Evolutionary conservation across 495 filamentous ascomycete genomes (phyloP).

Genomic region (Annulohypoxylon moriforme): DNA sequence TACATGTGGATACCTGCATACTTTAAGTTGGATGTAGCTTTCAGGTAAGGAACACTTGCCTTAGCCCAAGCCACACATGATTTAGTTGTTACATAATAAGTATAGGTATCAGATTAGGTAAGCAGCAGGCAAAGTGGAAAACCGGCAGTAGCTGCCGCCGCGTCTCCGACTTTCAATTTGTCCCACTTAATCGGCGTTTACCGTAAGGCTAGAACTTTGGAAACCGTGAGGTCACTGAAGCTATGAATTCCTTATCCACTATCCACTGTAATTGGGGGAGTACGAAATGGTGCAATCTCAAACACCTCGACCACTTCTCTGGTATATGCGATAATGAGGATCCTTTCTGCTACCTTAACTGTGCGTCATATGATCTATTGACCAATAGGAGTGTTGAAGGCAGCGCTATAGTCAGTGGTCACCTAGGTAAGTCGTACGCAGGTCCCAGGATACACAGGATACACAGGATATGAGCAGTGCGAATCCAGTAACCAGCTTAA

Average conservation of each 20-base stretch:
- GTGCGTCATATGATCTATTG: conserved; percentile 4
- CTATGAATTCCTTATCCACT: conserved; percentile 6
- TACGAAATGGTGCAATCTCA: conserved; percentile 21
- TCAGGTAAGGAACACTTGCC: not conserved
- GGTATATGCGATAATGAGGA: conserved; percentile 12
- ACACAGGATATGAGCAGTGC: conserved; percentile 23
- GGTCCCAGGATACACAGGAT: no score
- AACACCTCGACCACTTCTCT: not conserved
- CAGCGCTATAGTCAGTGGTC: not conserved
- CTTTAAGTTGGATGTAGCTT: not conserved
- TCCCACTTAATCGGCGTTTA: conserved; percentile 3
- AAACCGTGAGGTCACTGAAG: conserved; percentile 42
- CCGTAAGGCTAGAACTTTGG: not conserved
- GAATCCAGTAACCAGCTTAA: conserved; percentile 1
- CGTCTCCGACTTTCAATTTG: conserved; percentile 19
- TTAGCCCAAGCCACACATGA: conserved; percentile 10
- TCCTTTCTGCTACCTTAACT: not conserved
- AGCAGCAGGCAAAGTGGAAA: conserved; percentile 1
- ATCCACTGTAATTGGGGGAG: not conserved
- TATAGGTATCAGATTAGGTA: not conserved
- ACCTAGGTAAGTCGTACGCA: not conserved
- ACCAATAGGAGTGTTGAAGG: not conserved
- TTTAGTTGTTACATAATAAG: not conserved
- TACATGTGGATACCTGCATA: not conserved
- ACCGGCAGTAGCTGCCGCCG: conserved; percentile 25